A percentile compares a stretch with the other conserved stretches of the same genome.
Evolutionary conservation across 495 filamentous ascomycete genomes (phyloP).

Genomic region (Hypoxylon fuscum): DNA sequence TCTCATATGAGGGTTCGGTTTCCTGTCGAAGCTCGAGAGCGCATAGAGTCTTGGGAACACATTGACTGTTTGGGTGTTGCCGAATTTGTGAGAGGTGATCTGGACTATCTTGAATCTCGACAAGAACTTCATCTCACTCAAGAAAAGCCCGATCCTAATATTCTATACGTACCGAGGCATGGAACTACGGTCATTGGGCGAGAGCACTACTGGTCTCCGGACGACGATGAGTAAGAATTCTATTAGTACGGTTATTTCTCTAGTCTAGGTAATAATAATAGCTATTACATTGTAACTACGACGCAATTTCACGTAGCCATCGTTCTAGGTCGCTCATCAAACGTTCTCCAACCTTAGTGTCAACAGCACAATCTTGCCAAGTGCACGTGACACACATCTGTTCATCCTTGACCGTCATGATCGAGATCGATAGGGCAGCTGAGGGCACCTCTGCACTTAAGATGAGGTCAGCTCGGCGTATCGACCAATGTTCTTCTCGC

Average conservation of each 20-base stretch:
- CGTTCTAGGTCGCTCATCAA: neutral
- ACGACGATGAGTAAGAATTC: neutral
- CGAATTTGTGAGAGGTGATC: neutral
- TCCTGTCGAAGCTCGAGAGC: neutral
- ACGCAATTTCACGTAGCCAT: neutral
- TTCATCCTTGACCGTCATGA: conserved; percentile 1
- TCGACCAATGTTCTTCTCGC: neutral
- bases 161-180: neutral
- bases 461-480: neutral
- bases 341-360: neutral
- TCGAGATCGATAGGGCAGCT: neutral
- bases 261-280: neutral
- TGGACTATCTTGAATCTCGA: neutral
- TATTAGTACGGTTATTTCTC: too few species aligned
- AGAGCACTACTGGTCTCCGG: neutral
- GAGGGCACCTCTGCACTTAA: neutral
- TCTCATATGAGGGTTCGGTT: neutral
- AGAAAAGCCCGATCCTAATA: neutral
- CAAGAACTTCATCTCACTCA: neutral
- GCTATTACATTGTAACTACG: neutral
- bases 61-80: neutral
- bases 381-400: neutral
- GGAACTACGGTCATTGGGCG: neutral
- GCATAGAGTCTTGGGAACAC: neutral
- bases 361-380: conserved; percentile 1